Conservation (phyloP, 192 early-diverging fungal genomes). For the Coemansia sp. region DNA sequence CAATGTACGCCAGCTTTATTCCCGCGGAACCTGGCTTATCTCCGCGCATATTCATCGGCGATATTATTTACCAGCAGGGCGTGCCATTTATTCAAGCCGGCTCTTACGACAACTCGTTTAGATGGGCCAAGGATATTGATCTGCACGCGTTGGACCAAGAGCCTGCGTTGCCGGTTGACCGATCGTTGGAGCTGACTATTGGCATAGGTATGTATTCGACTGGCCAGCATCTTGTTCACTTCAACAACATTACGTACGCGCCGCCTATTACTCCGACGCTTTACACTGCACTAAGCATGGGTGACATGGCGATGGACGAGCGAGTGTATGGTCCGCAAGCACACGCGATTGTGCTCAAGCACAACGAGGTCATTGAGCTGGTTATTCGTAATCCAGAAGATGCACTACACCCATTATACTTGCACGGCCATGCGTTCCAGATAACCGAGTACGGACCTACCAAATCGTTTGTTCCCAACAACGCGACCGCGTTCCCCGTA, state of each 20-base stretch:
- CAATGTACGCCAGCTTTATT: conserved; percentile 59
- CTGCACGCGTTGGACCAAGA: conserved; percentile 50
- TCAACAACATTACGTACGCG: conserved; percentile 71
- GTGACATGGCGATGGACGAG: conserved; percentile 51
- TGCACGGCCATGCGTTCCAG: conserved; percentile 85
- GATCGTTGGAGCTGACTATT: conserved; percentile 50
- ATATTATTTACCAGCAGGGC: conserved; percentile 60
- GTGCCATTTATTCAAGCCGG: conserved; percentile 49
- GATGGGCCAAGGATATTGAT: conserved; percentile 47
- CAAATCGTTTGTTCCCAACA: conserved; percentile 38
- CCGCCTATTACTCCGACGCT: conserved; percentile 65
- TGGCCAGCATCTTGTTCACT: conserved; percentile 68
- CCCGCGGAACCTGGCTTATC: conserved; percentile 35
- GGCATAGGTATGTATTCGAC: conserved; percentile 60
- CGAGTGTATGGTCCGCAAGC: conserved; percentile 66
- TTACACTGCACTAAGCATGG: conserved; percentile 65
- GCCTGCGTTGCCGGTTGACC: conserved; percentile 56
- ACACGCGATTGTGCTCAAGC: conserved; percentile 60
- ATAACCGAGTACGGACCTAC: conserved; percentile 58
- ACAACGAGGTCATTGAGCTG: conserved; percentile 67
- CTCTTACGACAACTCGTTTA: background rate
- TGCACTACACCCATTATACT: conserved; percentile 71
- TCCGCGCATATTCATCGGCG: conserved; percentile 54
- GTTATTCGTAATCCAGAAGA: conserved; percentile 68
- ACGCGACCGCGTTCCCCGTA: conserved; percentile 17